Evolutionary conservation across 371 early-diverging fungal species (phyloP).

Genomic region (Mortierella sp.): DNA sequence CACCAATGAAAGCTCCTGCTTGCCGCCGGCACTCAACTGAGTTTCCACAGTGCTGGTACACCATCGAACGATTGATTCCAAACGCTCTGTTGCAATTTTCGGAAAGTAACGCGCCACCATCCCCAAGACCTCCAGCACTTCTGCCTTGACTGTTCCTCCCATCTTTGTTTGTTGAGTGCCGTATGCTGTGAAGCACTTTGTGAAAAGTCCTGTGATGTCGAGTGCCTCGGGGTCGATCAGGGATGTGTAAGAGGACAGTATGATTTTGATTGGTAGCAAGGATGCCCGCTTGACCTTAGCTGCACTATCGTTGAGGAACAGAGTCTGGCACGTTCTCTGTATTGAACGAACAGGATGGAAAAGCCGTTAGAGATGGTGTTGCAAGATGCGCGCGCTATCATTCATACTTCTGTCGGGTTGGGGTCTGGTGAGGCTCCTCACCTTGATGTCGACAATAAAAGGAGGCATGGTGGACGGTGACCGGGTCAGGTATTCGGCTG

Average conservation of each 20-base stretch:
- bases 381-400: background rate
- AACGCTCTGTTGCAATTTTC: slow-evolving; percentile 25
- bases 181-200: slow-evolving; percentile 38
- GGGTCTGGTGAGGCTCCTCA: background rate
- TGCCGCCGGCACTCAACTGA: slow-evolving; percentile 49
- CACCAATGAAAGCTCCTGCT: slow-evolving; percentile 53
- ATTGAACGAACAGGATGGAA: background rate
- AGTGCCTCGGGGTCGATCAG: slow-evolving; percentile 49
- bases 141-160: slow-evolving; percentile 60
- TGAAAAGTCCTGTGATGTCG: slow-evolving; percentile 39
- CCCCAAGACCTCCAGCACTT: slow-evolving; percentile 65
- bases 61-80: slow-evolving; percentile 58
- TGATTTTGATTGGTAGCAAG: slow-evolving; percentile 45
- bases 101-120: slow-evolving; percentile 60
- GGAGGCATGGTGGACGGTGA: slow-evolving; percentile 37
- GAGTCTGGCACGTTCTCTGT: slow-evolving; percentile 38
- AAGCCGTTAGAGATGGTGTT: background rate
- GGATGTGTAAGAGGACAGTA: slow-evolving; percentile 37
- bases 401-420: no score
- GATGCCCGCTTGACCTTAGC: slow-evolving; percentile 46
- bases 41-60: slow-evolving; percentile 58
- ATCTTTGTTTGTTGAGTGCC: slow-evolving; percentile 53
- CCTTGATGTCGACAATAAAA: slow-evolving; percentile 53
- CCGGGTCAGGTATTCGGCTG: slow-evolving; percentile 46
- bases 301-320: slow-evolving; percentile 40